These are phyloP conservation scores for Cadophora luteo-olivacea DNA, from an alignment of 2,329 filamentous ascomycete species.

Conservation along the genomic window DNA sequence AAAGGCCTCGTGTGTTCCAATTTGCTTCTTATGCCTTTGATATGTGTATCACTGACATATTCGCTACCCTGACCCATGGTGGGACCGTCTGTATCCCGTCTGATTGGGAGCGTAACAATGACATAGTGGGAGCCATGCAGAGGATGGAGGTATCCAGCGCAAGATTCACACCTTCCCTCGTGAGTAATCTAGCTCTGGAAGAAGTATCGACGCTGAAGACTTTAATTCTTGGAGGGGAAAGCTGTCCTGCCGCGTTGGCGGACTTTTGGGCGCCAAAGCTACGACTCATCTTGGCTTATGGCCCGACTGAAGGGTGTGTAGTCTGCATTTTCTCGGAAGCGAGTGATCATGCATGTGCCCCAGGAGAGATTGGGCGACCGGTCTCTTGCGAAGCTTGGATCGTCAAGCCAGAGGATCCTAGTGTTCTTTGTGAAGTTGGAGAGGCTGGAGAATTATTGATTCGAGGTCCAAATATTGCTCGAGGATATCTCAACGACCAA, in stretches of 20 bases:
- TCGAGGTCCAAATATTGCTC: slow-evolving; percentile 61
- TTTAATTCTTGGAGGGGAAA: slow-evolving; percentile 12
- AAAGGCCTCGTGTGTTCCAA: slow-evolving; percentile 30
- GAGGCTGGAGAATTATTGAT: slow-evolving; percentile 39
- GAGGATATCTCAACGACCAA: slow-evolving; percentile 65
- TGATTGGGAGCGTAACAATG: slow-evolving; percentile 33
- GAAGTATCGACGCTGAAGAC: neutral
- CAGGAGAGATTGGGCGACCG: slow-evolving; percentile 19
- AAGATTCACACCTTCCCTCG: slow-evolving; percentile 18
- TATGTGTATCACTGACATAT: slow-evolving; percentile 33
- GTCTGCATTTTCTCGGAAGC: neutral
- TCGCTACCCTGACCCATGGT: slow-evolving; percentile 31
- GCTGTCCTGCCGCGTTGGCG: slow-evolving; percentile 14
- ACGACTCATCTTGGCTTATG: slow-evolving; percentile 2
- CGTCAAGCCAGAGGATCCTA: slow-evolving; percentile 29
- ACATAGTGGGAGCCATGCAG: slow-evolving; percentile 30
- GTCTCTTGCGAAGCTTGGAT: slow-evolving; percentile 47
- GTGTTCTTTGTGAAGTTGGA: slow-evolving; percentile 34
- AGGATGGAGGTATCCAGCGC: slow-evolving; percentile 26
- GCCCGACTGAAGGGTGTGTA: slow-evolving; percentile 15
- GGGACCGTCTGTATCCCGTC: slow-evolving; percentile 36
- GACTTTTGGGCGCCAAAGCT: neutral
- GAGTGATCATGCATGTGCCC: slow-evolving; percentile 1
- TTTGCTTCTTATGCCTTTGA: slow-evolving; percentile 37
- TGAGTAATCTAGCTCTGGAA: neutral